A percentile compares a stretch with the other conserved stretches of the same genome.
These are phyloP conservation scores for Sphenostylis stenocarpa DNA, from an alignment of 306 rosid genomes.

Conservation along the genomic window DNA sequence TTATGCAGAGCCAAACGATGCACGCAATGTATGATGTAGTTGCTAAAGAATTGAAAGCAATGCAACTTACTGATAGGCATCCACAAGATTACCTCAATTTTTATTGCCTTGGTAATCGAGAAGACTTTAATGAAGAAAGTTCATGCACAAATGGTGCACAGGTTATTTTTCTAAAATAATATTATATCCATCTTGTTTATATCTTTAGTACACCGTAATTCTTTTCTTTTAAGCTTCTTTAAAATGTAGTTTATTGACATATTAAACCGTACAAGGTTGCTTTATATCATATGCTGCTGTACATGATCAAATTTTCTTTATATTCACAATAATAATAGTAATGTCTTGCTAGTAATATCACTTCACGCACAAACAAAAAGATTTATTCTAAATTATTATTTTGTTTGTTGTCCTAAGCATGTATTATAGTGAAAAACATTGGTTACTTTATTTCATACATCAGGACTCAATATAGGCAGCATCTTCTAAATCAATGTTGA, in stretches of 20 bases:
- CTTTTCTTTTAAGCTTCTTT: conserved; percentile 25
- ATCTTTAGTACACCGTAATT: neutral
- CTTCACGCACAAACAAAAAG: neutral
- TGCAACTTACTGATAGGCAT: conserved; percentile 39
- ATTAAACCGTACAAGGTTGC: neutral
- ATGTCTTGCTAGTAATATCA: too few relatives aligned
- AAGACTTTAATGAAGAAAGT: conserved; percentile 45
- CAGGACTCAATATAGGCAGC: neutral
- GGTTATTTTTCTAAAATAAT: conserved; percentile 50
- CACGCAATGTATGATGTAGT: conserved; percentile 74
- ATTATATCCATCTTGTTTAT: neutral
- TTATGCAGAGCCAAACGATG: conserved; percentile 79
- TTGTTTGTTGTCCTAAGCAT: neutral
- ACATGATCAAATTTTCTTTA: conserved; percentile 8
- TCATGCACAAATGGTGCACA: conserved; percentile 36
- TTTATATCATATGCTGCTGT: neutral
- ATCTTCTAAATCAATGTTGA: neutral
- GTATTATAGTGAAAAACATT: neutral
- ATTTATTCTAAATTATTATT: conserved; percentile 1
- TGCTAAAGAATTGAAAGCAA: conserved; percentile 60
- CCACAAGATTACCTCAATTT: conserved; percentile 90
- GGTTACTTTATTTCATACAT: neutral
- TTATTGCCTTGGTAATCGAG: conserved; percentile 95
- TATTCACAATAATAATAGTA: conserved; percentile 18
- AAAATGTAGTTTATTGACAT: conserved; percentile 21